Base-by-base conservation (phyloP, 2,329 filamentous ascomycete species). In the Periconia digitata region DNA sequence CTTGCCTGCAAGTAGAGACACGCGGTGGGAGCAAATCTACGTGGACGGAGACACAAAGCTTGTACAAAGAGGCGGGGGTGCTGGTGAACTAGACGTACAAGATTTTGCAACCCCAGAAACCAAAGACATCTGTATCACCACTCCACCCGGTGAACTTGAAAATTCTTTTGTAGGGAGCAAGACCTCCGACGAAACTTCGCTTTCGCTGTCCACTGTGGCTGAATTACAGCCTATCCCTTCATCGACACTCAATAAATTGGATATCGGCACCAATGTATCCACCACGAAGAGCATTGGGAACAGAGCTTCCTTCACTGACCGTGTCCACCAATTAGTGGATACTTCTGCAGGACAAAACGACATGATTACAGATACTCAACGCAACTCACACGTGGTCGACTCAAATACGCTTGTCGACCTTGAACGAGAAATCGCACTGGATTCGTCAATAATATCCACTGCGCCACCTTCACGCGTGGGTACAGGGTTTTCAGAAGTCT, bases 1-100 rank as follows among this genome's bases (percentile, higher is more conserved):
- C 32, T 55, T 67, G 1, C 67, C 70, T 6, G 63, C 60, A 6
- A 69, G 65, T 40, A 55, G 64, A 32, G 68, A 71, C 36, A 62
- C 66, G 3, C 54, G 65, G 49, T 72, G 70, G 69, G 69, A 74
- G 46, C 66, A 69, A 40, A 55, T 74, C 4, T 72, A 73, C 32
- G 60, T 72, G 2, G 70, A 73, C 37, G 69, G 69, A 3, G 64
- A 71, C 39, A 69, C 67, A 0, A 67, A 70, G 44, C 59, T 71
- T 3, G 67, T 72, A 5, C 65, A 70, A 32, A 49, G 66, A 39
- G 63, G 60, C 6, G 60, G 62, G n/a, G n/a, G n/a, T 16, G 56
- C 57, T 6, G 18, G 22, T 27, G 66, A 64, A 15, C 57, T 68
- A 17, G 60, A 64, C 22, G 58, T 62, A 20, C 66, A 63, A 40